phyloP scores from a whole-genome alignment of 2,329 filamentous ascomycete species.

The Ophidiomyces ophidiicola region DNA sequence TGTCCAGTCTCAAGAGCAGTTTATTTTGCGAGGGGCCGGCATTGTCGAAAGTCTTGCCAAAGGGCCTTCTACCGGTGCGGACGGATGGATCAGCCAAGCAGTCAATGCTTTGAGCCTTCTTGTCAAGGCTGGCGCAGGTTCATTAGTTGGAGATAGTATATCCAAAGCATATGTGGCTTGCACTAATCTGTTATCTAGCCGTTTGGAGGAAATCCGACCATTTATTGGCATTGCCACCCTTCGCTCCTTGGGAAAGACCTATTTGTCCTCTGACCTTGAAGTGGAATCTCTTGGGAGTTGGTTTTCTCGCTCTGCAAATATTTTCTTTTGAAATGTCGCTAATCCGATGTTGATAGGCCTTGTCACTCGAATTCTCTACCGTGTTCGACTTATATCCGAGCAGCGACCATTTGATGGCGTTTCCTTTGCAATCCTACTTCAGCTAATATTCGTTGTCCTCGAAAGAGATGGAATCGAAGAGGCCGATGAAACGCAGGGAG shows the following conservation, averaged over 20 bases:
- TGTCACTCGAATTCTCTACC: constrained; percentile 78
- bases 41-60: constrained; percentile 71
- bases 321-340: neutral
- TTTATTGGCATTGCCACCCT: constrained; percentile 84
- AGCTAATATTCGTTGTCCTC: constrained; percentile 67
- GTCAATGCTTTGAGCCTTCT: constrained; percentile 62
- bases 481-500: constrained; percentile 57
- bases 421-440: constrained; percentile 76
- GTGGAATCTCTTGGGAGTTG: constrained; percentile 66
- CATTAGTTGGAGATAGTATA: constrained; percentile 69
- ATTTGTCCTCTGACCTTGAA: constrained; percentile 58
- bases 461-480: constrained; percentile 62
- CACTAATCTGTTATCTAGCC: constrained; percentile 58
- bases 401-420: constrained; percentile 87
- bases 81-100: constrained; percentile 75
- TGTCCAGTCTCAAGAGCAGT: constrained; percentile 57
- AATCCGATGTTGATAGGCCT: constrained; percentile 36
- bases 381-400: constrained; percentile 77
- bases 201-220: constrained; percentile 62
- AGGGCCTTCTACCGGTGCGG: constrained; percentile 79
- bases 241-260: constrained; percentile 60
- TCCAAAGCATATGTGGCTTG: constrained; percentile 69
- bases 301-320: constrained; percentile 11
- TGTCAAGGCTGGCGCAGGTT: constrained; percentile 59
- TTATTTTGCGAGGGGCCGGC: constrained; percentile 68